phyloP scores from a whole-genome alignment of 139 green algal genomes.

The Microglena sp. region DNA sequence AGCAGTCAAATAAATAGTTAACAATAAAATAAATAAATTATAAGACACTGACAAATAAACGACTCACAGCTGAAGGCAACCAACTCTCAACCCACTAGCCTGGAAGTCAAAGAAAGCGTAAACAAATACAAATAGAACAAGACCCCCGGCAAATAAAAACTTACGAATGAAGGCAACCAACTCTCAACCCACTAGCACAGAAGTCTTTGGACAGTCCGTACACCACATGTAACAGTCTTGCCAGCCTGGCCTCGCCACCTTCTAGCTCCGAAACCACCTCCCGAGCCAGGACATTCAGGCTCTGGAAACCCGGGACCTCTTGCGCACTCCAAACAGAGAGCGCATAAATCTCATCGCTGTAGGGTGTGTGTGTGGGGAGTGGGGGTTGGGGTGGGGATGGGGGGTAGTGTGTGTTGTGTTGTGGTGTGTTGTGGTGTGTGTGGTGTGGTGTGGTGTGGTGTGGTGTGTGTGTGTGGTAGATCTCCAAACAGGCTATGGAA shows the following conservation, averaged over 20 bases:
- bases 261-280: background rate
- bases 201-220: slow-evolving; percentile 32
- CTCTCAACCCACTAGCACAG: slow-evolving; percentile 44
- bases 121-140: too few relatives aligned
- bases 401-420: too few relatives aligned
- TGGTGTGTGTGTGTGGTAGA: too few relatives aligned
- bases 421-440: too few relatives aligned
- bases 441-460: too few relatives aligned
- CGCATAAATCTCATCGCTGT: slow-evolving; percentile 73
- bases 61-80: too few relatives aligned
- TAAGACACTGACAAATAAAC: too few relatives aligned
- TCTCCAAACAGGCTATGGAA: slow-evolving; percentile 3
- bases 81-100: too few relatives aligned
- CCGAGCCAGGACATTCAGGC: background rate
- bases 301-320: background rate
- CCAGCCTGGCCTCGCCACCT: background rate
- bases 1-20: too few relatives aligned
- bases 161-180: slow-evolving; percentile 52
- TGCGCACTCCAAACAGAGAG: slow-evolving; percentile 24
- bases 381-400: background rate
- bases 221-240: slow-evolving; percentile 36
- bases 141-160: too few relatives aligned
- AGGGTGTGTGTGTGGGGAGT: background rate
- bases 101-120: too few relatives aligned
- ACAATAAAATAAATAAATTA: too few relatives aligned